A percentile compares a stretch with the other conserved stretches of the same genome.
phyloP scores from a whole-genome alignment of 257 asterid genomes.

The Coffea eugenioides region DNA sequence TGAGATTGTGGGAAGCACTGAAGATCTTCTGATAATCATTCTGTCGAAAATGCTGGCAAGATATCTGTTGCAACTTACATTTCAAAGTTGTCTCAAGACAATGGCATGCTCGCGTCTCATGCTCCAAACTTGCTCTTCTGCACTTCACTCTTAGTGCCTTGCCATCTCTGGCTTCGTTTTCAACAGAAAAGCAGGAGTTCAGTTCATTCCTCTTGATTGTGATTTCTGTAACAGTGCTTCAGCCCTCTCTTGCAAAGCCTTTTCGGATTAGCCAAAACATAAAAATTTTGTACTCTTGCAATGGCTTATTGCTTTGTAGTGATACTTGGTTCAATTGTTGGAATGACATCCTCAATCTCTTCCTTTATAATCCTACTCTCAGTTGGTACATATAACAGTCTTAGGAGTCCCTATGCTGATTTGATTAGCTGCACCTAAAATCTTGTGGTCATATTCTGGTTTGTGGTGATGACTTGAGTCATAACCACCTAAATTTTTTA shows the following conservation, averaged over 20 bases:
- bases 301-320: conserved; percentile 1
- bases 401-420: too few relatives aligned
- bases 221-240: neutral
- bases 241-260: neutral
- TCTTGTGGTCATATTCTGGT: too few relatives aligned
- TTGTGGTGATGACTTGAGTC: too few relatives aligned
- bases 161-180: neutral
- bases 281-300: neutral
- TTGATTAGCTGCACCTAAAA: too few relatives aligned
- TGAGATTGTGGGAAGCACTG: neutral
- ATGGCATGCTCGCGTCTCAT: neutral
- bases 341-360: neutral
- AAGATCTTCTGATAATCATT: neutral
- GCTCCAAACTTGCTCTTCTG: neutral
- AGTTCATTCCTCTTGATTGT: neutral
- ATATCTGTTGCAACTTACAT: neutral
- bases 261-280: neutral
- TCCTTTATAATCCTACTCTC: neutral
- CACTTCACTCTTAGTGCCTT: neutral
- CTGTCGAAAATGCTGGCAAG: neutral
- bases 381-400: neutral
- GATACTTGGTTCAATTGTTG: neutral
- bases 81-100: neutral
- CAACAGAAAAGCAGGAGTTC: neutral
- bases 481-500: too few relatives aligned